Conservation (phyloP, 1,139 yeast species). For the Blastobotrys aristatus region DNA sequence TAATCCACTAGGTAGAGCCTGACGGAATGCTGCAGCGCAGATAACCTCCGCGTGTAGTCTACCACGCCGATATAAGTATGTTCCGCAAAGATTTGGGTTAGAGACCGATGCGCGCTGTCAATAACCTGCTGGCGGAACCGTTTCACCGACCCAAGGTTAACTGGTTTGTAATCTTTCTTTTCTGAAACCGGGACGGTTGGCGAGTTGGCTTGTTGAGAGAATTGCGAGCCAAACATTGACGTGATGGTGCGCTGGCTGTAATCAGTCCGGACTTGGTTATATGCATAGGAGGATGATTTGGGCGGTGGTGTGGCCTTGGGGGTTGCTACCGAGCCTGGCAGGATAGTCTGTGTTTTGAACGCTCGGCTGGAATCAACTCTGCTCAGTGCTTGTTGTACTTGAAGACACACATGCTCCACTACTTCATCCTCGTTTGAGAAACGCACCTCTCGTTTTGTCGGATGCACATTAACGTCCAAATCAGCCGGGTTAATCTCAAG, state of each 20-base stretch:
- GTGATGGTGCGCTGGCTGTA: conserved; percentile 11
- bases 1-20: conserved; percentile 76
- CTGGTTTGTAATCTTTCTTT: conserved; percentile 13
- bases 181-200: neutral
- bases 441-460: conserved; percentile 89
- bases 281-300: conserved; percentile 3
- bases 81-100: conserved; percentile 65
- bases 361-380: conserved; percentile 65
- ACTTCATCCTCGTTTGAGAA: conserved; percentile 86
- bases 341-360: conserved; percentile 59
- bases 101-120: conserved; percentile 42
- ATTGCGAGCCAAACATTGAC: conserved; percentile 3
- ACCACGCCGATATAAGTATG: conserved; percentile 79
- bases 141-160: conserved; percentile 37
- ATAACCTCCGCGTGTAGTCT: conserved; percentile 61
- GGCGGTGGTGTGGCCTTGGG: neutral
- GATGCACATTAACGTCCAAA: conserved; percentile 92
- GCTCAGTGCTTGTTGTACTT: conserved; percentile 48
- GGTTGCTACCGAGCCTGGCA: conserved; percentile 25
- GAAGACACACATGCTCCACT: conserved; percentile 51
- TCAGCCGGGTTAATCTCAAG: conserved; percentile 60
- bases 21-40: conserved; percentile 80
- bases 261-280: conserved; percentile 54
- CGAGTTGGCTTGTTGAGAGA: conserved; percentile 38
- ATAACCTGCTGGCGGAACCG: conserved; percentile 51